Percentiles rank a stretch among this genome's conserved stretches.
Conservation (phyloP, 176 grass and related monocot species). For the Musa itinerans region DNA sequence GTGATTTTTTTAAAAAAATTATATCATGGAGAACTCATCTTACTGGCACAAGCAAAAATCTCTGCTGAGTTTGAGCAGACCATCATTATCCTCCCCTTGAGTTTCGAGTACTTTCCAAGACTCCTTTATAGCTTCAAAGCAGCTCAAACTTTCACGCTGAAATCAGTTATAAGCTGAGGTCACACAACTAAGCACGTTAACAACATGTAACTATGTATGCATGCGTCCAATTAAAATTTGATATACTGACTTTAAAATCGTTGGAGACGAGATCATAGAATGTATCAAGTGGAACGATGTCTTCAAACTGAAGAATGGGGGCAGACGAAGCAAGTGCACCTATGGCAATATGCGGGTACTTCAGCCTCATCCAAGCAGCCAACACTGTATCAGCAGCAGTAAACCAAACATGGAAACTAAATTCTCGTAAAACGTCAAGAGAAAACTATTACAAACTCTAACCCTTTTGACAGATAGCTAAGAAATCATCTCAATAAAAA, state of each 20-base stretch:
- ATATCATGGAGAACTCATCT: slow-evolving; percentile 1
- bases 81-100: slow-evolving; percentile 43
- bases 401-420: background rate
- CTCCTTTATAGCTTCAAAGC: slow-evolving; percentile 73
- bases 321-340: slow-evolving; percentile 80
- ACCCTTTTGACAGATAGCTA: background rate
- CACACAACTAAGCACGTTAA: background rate
- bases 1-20: background rate
- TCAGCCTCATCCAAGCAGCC: slow-evolving; percentile 97
- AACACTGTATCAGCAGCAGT: slow-evolving; percentile 40
- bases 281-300: slow-evolving; percentile 59
- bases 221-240: background rate
- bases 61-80: slow-evolving; percentile 65
- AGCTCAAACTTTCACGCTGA: slow-evolving; percentile 79
- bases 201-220: background rate
- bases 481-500: slow-evolving; percentile 5
- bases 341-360: slow-evolving; percentile 78
- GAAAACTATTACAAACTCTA: background rate
- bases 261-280: slow-evolving; percentile 89
- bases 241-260: slow-evolving; percentile 66
- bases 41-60: slow-evolving; percentile 79
- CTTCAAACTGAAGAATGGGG: slow-evolving; percentile 93
- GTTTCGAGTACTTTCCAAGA: slow-evolving; percentile 67
- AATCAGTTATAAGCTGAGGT: slow-evolving; percentile 22
- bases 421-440: background rate